Base-by-base conservation (phyloP, 1,284 basidiomycete species). In the Cryptococcus amylolentus region DNA sequence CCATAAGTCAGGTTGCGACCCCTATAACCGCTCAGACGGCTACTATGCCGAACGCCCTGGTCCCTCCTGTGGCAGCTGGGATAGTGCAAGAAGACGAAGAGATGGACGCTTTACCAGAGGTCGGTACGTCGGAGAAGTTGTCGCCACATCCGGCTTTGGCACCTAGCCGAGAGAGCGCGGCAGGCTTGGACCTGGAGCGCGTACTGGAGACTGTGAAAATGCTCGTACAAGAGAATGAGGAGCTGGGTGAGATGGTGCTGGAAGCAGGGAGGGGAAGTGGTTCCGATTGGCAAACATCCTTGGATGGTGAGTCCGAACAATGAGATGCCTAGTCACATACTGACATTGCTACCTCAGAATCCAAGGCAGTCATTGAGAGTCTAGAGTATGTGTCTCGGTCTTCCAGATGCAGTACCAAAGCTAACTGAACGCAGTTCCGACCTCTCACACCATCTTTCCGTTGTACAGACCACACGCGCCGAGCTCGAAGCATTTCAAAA, bases 241-340 rank as follows among this genome's bases (percentile, higher is more conserved):
- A 76, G 58, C 58, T 76, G 26, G 73, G 73, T 4, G 70, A 72
- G 47, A 70, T 76, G 69, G 64, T 76, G 2, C 50, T 74, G 0
- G 64, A 71, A 45, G 63, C 63, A 3, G 73, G 73, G 4, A 51
- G 20, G 13, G 64, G 53, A 3, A 55, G 53, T n/a, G 63, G 60
- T 20, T 31, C 35, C 3, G 61, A 67, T 44, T 72, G 68, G 70
- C 51, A 69, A 49, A 63, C 56, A 48, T 64, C 70, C 16, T 52
- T 76, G 13, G 62, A 70, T 18, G 70, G 72, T 72, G 52, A 35
- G 69, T 57, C 16, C 9, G 45, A 23, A 20, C 45, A 16, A 16
- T 46, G 31, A 8, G 45, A 45, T 13, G 16, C 12, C 35, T 27
- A 40, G 37, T 39, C 13, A 6, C 14, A 9, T 8, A 31, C 31